Conservation (phyloP, 805 yeast species). For the Lipomyces anomalus region DNA sequence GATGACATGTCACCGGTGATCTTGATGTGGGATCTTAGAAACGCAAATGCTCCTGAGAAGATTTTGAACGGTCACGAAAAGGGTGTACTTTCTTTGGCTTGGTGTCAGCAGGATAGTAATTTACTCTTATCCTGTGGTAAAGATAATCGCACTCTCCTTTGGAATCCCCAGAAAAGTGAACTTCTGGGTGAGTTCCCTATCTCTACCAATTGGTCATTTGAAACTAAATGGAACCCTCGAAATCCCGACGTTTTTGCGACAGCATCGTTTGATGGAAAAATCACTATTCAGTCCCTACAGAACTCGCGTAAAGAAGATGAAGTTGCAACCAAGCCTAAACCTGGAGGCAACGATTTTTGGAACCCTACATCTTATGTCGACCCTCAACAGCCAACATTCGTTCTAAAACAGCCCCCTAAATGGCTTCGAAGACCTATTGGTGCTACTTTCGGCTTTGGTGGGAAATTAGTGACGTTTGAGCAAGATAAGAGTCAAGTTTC, state of each 20-base stretch:
- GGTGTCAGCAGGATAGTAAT: slow-evolving; percentile 81
- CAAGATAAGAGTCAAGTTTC: slow-evolving; percentile 3
- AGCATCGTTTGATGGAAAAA: slow-evolving; percentile 39
- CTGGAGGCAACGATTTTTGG: slow-evolving; percentile 78
- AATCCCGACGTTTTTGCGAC: slow-evolving; percentile 87
- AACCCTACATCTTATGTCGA: slow-evolving; percentile 40
- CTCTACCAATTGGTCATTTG: slow-evolving; percentile 89
- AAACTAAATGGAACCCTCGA: slow-evolving; percentile 78
- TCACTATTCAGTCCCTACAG: slow-evolving; percentile 69
- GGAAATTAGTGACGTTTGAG: slow-evolving; percentile 51
- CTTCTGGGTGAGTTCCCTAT: slow-evolving; percentile 84
- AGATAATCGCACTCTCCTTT: slow-evolving; percentile 77
- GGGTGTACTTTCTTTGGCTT: slow-evolving; percentile 85
- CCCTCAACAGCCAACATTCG: slow-evolving; percentile 55
- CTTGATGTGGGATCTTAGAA: slow-evolving; percentile 89
- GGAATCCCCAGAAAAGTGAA: slow-evolving; percentile 79
- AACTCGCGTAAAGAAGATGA: slow-evolving; percentile 49
- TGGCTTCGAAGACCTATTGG: slow-evolving; percentile 76
- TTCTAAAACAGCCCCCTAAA: slow-evolving; percentile 72
- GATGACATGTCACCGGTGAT: slow-evolving; percentile 75
- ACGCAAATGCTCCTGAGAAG: slow-evolving; percentile 82
- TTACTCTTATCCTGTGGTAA: slow-evolving; percentile 85
- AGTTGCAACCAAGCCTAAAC: slow-evolving; percentile 28
- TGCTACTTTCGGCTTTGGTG: slow-evolving; percentile 90
- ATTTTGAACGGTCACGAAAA: slow-evolving; percentile 73